Percentiles rank a stretch among this genome's conserved stretches.
These are phyloP conservation scores for Cyclocybe cylindracea DNA, from an alignment of 768 basidiomycete genomes.

Conservation along the genomic window DNA sequence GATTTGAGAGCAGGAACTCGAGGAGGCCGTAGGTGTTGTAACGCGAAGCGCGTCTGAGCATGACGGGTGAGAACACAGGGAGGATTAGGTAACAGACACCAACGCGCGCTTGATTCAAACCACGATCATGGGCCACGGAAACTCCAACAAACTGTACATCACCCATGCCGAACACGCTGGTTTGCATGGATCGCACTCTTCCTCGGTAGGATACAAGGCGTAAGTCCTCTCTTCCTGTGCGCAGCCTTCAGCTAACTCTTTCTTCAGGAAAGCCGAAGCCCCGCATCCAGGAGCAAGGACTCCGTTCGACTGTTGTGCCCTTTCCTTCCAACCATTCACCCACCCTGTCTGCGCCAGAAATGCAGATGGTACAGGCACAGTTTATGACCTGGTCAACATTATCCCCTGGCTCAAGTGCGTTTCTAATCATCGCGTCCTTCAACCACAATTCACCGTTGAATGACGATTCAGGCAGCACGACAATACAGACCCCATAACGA, in stretches of 20 bases:
- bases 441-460: conserved; percentile 1
- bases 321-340: conserved; percentile 87
- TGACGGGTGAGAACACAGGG: neutral
- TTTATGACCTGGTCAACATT: conserved; percentile 91
- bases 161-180: conserved; percentile 89
- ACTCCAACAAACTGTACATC: conserved; percentile 85
- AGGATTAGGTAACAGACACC: conserved; percentile 10
- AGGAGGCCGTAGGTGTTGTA: too few species aligned
- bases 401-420: conserved; percentile 92
- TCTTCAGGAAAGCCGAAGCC: conserved; percentile 63
- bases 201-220: conserved; percentile 74
- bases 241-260: conserved; percentile 13
- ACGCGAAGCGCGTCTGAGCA: conserved; percentile 1
- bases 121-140: conserved; percentile 77
- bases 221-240: conserved; percentile 33
- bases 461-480: conserved; percentile 65
- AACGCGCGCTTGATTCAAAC: conserved; percentile 7
- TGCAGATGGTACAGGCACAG: conserved; percentile 72
- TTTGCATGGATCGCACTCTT: conserved; percentile 77
- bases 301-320: conserved; percentile 89
- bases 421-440: neutral
- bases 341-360: conserved; percentile 90
- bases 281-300: conserved; percentile 65
- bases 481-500: conserved; percentile 78
- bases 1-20: neutral